Percentiles rank a stretch among this genome's conserved stretches.
phyloP scores from a whole-genome alignment of 73 alveolate genomes.

The Paramecium primaurelia region DNA sequence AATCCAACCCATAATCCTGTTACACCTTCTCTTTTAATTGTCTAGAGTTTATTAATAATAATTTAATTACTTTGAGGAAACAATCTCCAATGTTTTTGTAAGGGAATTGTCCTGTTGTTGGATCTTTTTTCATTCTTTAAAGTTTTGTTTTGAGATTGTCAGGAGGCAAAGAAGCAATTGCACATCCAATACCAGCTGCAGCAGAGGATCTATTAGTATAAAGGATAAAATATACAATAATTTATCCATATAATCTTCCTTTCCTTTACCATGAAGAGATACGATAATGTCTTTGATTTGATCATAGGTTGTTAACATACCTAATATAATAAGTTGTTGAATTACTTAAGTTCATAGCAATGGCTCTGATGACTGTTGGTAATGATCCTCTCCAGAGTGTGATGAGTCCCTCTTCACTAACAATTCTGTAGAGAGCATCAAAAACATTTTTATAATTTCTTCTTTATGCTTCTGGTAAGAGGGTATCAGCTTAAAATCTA shows the following conservation, averaged over 20 bases:
- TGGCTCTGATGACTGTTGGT: conserved; percentile 91
- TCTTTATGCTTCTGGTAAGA: conserved; percentile 77
- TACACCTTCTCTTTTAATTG: conserved; percentile 67
- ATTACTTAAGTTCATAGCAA: neutral
- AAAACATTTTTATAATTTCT: conserved; percentile 81
- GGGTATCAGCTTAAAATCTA: conserved; percentile 79
- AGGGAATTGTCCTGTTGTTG: conserved; percentile 70
- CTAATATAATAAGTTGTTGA: conserved; percentile 68
- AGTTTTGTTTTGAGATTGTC: conserved; percentile 81
- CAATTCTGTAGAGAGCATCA: conserved; percentile 82
- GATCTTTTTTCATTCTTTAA: conserved; percentile 68
- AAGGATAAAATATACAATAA: neutral
- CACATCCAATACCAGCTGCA: conserved; percentile 76
- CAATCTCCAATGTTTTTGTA: conserved; percentile 72
- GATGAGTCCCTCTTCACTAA: conserved; percentile 80
- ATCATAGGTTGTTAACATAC: conserved; percentile 80
- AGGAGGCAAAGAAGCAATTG: conserved; percentile 76
- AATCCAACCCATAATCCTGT: conserved; percentile 83
- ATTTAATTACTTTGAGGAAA: conserved; percentile 48
- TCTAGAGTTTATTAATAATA: neutral
- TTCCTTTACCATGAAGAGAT: conserved; percentile 46
- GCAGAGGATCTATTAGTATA: conserved; percentile 46
- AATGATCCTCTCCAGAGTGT: conserved; percentile 85
- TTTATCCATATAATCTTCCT: conserved; percentile 49
- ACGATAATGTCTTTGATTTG: conserved; percentile 75